Percentiles rank a stretch among this genome's conserved stretches.
Evolutionary conservation across 192 early-diverging fungal species (phyloP).

Genomic region (Piromyces finnis): DNA sequence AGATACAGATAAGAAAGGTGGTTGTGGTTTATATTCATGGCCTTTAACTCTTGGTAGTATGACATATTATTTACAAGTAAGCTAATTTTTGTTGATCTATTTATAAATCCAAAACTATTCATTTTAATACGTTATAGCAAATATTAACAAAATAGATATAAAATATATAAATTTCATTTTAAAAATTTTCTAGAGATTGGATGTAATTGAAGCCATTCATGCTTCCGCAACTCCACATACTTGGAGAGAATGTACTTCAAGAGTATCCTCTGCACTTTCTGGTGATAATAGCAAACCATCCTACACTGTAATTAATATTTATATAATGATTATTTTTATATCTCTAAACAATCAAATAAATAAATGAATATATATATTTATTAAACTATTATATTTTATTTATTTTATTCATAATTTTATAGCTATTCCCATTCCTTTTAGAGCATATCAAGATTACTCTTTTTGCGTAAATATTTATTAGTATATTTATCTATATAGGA

Average conservation of each 20-base stretch:
- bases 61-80: constrained; percentile 27
- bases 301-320: constrained; percentile 28
- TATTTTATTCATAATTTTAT: no score
- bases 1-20: constrained; percentile 22
- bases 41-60: constrained; percentile 25
- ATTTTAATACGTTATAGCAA: no score
- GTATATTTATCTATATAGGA: no score
- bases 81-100: no score
- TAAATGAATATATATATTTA: no score
- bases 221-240: constrained; percentile 8
- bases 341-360: no score
- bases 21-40: constrained; percentile 33
- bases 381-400: no score
- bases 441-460: constrained; percentile 30
- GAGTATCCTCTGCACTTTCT: constrained; percentile 19
- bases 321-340: no score
- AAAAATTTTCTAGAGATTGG: constrained; percentile 12
- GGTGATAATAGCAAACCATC: constrained; percentile 33
- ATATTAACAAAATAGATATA: no score
- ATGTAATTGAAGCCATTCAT: constrained; percentile 36
- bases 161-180: neutral
- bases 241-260: constrained; percentile 46
- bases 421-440: constrained; percentile 47
- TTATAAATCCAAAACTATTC: no score
- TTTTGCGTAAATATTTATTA: constrained; percentile 49